Base-by-base conservation (phyloP, 805 yeast genomes). In the Suhomyces sp. region DNA sequence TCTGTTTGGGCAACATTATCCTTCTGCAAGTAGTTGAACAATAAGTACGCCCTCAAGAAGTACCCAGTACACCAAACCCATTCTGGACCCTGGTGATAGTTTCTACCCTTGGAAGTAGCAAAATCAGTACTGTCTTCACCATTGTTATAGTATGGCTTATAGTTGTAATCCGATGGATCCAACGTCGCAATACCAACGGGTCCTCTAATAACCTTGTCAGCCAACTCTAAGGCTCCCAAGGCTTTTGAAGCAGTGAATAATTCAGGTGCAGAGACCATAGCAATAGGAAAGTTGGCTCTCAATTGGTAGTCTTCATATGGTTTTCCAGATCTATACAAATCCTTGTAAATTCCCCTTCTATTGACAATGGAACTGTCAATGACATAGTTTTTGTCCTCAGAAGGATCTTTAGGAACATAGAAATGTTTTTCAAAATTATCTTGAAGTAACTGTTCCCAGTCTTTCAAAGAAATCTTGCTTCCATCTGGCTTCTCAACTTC, bases 71-170 rank as follows among this genome's bases (percentile, higher is more conserved):
- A 76, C 97, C 97, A 91, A 21, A 86, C 84, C 98, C 98, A 91
- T 56, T 93, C 98, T 2, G 98, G 98, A 2, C 98, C 98, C 63
- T 91, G 98, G 60, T 91, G 98, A 58, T 91, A 91, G 63, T 93
- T 93, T 51, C 98, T 76, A 19, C 98, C 98, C 61, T 88, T 88
- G 2, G 97, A 73, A 0, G 97, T 88, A 1, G 95, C 88, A 71
- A 88, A 93, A 58, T 91, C 96, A 4, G 73, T 77, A 35, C 76
- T 77, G 51, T 91, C 98, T 25, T 76, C 83, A 31, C 88, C 65
- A 56, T 91, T 93, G 52, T 69, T 68, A 60, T 91, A 91, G 63
- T 86, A 77, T 2, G 98, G 98, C 44, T 95, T 74, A 59, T 93
- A 91, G 60, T 91, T 90, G 65, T 79, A 75, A 63, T 91, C 98